phyloP scores from a whole-genome alignment of 75 land plant genomes.

The Cupressus sempervirens region DNA sequence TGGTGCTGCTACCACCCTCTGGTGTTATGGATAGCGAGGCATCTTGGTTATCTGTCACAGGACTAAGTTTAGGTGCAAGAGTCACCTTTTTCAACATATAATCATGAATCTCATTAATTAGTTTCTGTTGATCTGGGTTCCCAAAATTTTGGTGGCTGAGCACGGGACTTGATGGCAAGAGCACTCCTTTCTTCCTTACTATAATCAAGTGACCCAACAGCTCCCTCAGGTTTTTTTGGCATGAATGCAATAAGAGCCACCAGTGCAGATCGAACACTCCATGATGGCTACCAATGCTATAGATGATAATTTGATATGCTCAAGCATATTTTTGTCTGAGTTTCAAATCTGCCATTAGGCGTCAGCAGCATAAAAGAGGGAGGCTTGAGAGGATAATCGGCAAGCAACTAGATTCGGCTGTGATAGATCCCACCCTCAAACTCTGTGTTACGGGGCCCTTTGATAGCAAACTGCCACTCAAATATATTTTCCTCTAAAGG shows the following conservation, averaged over 20 bases:
- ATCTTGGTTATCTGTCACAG: slow-evolving; percentile 7
- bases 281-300: slow-evolving; percentile 99
- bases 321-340: slow-evolving; percentile 92
- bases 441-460: slow-evolving; percentile 81
- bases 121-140: slow-evolving; percentile 72
- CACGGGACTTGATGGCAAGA: slow-evolving; percentile 89
- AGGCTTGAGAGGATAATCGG: slow-evolving; percentile 96
- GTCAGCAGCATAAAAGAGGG: slow-evolving; percentile 91
- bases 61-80: slow-evolving; percentile 37
- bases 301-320: slow-evolving; percentile 98
- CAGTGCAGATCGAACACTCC: slow-evolving; percentile 97
- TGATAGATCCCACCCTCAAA: slow-evolving; percentile 98
- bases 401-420: slow-evolving; percentile 88
- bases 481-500: slow-evolving; percentile 98
- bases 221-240: slow-evolving; percentile 95
- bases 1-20: slow-evolving; percentile 49
- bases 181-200: slow-evolving; percentile 83
- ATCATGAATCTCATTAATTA: slow-evolving; percentile 92
- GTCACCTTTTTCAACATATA: slow-evolving; percentile 69
- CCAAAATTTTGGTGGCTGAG: slow-evolving; percentile 81
- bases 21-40: background rate
- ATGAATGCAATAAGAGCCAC: slow-evolving; percentile 98
- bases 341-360: slow-evolving; percentile 98
- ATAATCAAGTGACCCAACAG: slow-evolving; percentile 89
- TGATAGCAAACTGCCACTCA: slow-evolving; percentile 98